Percentiles rank a stretch among this genome's conserved stretches.
These are phyloP conservation scores for Apiospora aurea DNA, from an alignment of 2,329 filamentous ascomycete species.

Conservation along the genomic window DNA sequence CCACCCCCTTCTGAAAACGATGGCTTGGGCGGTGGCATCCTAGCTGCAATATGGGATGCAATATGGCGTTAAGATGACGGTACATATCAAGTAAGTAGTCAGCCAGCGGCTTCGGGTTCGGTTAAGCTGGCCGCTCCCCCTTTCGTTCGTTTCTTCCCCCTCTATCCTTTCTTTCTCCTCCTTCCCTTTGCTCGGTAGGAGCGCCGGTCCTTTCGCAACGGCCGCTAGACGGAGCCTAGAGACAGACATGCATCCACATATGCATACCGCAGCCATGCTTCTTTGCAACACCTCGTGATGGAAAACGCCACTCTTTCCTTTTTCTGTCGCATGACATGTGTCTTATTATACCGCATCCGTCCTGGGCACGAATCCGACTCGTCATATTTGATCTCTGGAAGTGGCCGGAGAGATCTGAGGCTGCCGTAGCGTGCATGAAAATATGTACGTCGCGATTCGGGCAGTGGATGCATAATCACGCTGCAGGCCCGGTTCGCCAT, in stretches of 20 bases:
- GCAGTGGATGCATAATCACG: neutral
- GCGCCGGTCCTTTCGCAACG: slow-evolving; percentile 17
- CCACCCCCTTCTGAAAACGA: neutral
- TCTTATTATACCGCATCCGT: slow-evolving; percentile 7
- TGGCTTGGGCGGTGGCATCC: neutral
- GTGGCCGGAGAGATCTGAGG: slow-evolving; percentile 8
- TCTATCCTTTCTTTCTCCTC: neutral
- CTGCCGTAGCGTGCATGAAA: slow-evolving; percentile 11
- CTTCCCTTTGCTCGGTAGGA: slow-evolving; percentile 4
- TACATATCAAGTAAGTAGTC: neutral
- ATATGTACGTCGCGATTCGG: slow-evolving; percentile 2
- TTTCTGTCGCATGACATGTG: slow-evolving; percentile 12
- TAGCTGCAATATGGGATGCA: neutral
- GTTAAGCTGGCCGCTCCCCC: slow-evolving; percentile 1
- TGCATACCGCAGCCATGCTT: neutral
- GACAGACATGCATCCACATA: slow-evolving; percentile 10
- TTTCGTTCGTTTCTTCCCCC: neutral
- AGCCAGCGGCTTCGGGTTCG: slow-evolving; percentile 12
- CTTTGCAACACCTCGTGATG: slow-evolving; percentile 8
- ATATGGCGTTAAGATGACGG: slow-evolving; percentile 9
- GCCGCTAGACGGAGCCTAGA: slow-evolving; percentile 24
- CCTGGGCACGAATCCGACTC: neutral
- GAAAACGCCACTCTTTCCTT: neutral
- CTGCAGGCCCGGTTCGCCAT: slow-evolving; percentile 4
- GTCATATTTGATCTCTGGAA: slow-evolving; percentile 10